These are phyloP conservation scores for Russula lepida DNA, from an alignment of 768 basidiomycete genomes.

Conservation along the genomic window DNA sequence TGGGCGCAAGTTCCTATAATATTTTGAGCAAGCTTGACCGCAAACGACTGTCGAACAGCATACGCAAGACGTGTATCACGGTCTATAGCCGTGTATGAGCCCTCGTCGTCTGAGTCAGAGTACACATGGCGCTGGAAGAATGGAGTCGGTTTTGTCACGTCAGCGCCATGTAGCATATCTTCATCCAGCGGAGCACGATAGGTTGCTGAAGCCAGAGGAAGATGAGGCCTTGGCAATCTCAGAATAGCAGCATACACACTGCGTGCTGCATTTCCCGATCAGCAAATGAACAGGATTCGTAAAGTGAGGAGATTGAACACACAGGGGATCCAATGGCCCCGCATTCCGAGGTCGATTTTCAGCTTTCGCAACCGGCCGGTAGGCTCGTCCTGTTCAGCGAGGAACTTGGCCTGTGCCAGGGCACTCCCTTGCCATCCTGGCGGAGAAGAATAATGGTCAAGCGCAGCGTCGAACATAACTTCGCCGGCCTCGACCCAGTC, in stretches of 20 bases:
- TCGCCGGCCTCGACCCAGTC: constrained; percentile 64
- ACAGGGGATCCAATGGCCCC: background rate
- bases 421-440: constrained; percentile 44
- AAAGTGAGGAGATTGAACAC: background rate
- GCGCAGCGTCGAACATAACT: constrained; percentile 41
- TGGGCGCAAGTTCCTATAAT: constrained; percentile 44
- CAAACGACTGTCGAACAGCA: constrained; percentile 23
- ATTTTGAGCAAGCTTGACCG: background rate
- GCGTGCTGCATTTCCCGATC: constrained; percentile 1
- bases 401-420: constrained; percentile 51
- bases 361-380: constrained; percentile 57
- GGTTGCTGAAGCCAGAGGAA: background rate
- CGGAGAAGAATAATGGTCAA: constrained; percentile 67
- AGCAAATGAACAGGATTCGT: background rate
- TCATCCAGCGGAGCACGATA: background rate
- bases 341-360: constrained; percentile 28
- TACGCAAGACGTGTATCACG: constrained; percentile 69
- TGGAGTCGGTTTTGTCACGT: constrained; percentile 9
- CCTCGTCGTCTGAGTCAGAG: constrained; percentile 64
- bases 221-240: constrained; percentile 11
- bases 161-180: background rate
- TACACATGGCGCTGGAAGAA: constrained; percentile 8
- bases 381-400: constrained; percentile 58
- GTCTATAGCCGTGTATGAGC: constrained; percentile 52
- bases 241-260: constrained; percentile 3